These are phyloP conservation scores for Noccaea caerulescens DNA, from an alignment of 345 rosid genomes.

Conservation along the genomic window DNA sequence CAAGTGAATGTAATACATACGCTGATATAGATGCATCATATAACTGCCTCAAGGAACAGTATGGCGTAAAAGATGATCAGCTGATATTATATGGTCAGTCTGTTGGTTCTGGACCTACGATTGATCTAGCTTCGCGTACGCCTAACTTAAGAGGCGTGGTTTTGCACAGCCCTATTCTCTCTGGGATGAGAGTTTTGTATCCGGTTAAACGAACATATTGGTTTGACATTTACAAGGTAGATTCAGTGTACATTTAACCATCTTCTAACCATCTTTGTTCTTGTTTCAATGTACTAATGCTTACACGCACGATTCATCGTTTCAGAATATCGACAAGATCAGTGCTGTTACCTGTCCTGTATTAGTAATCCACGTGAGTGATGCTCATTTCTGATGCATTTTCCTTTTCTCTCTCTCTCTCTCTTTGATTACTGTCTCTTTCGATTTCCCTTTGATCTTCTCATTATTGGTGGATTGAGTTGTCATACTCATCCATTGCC, in stretches of 20 bases:
- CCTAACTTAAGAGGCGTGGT: constrained; percentile 85
- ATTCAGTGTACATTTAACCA: neutral
- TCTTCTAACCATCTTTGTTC: constrained; percentile 3
- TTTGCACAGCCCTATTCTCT: constrained; percentile 93
- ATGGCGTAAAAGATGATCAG: constrained; percentile 86
- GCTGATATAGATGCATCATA: constrained; percentile 90
- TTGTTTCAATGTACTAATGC: constrained; percentile 12
- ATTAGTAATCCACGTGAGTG: constrained; percentile 87
- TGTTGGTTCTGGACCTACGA: constrained; percentile 97
- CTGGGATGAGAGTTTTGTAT: constrained; percentile 92
- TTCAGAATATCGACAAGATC: constrained; percentile 96
- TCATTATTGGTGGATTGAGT: neutral
- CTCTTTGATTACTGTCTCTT: neutral
- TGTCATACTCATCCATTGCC: constrained; percentile 12
- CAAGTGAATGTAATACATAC: constrained; percentile 89
- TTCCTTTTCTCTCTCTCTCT: neutral
- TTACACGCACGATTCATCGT: constrained; percentile 5
- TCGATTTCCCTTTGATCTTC: neutral
- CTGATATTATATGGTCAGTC: constrained; percentile 93
- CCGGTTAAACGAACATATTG: constrained; percentile 92
- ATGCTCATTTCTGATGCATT: neutral
- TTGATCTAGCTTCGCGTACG: constrained; percentile 87
- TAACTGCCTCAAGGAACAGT: constrained; percentile 82
- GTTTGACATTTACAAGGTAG: constrained; percentile 98
- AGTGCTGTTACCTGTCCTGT: constrained; percentile 75